phyloP scores from a whole-genome alignment of 306 rosid genomes.

The Styphnolobium japonicum region DNA sequence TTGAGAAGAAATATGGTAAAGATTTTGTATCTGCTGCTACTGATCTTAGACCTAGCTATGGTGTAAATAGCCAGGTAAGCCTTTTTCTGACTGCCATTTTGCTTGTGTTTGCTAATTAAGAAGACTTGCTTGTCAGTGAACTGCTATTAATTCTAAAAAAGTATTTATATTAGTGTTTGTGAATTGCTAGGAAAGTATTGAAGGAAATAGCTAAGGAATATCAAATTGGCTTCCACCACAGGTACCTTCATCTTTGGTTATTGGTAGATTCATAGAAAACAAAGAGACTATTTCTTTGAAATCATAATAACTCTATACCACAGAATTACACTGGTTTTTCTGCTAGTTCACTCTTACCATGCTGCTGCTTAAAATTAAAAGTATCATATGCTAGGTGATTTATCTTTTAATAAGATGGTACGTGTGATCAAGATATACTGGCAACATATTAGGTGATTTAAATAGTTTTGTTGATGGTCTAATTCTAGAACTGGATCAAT shows the following conservation, averaged over 20 bases:
- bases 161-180: not conserved
- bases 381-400: not conserved
- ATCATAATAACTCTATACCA: too few species aligned
- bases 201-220: slow-evolving; percentile 93
- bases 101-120: not conserved
- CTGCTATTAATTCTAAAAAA: not conserved
- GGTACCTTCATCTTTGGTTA: slow-evolving; percentile 41
- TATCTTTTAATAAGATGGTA: not conserved
- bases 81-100: not conserved
- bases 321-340: not conserved
- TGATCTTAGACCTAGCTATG: slow-evolving; percentile 83
- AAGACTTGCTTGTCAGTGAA: not conserved
- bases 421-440: not conserved
- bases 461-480: not conserved
- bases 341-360: not conserved
- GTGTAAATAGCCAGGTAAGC: slow-evolving; percentile 84
- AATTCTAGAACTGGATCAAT: not conserved
- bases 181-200: slow-evolving; percentile 53
- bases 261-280: too few species aligned
- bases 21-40: slow-evolving; percentile 94
- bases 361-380: not conserved
- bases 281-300: too few species aligned
- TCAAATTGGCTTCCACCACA: slow-evolving; percentile 67
- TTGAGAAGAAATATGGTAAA: slow-evolving; percentile 91
- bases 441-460: not conserved